Percentiles rank a stretch among this genome's conserved stretches.
These are phyloP conservation scores for Aspergillus asperescens DNA, from an alignment of 495 filamentous ascomycete genomes.

Conservation along the genomic window DNA sequence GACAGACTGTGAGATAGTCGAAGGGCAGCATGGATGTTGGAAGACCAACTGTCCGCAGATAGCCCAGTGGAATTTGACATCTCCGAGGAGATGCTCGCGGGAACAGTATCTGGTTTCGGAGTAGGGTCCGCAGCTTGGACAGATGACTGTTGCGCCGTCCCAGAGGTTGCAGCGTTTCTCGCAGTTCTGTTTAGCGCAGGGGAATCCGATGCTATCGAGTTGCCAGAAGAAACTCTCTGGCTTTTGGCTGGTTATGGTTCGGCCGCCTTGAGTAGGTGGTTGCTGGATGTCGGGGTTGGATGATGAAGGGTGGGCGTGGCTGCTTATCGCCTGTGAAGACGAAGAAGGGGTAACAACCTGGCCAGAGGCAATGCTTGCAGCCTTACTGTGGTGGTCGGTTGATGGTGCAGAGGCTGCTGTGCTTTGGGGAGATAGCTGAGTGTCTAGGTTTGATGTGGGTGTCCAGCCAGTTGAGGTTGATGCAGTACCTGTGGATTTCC, in stretches of 20 bases:
- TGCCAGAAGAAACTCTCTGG: slow-evolving; percentile 23
- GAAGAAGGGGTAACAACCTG: neutral
- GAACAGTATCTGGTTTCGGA: slow-evolving; percentile 38
- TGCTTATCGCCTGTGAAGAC: slow-evolving; percentile 1
- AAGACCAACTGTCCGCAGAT: slow-evolving; percentile 24
- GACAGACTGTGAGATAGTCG: slow-evolving; percentile 19
- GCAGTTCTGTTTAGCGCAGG: slow-evolving; percentile 30
- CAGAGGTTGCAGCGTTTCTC: slow-evolving; percentile 49
- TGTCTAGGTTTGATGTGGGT: neutral
- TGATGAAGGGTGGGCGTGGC: slow-evolving; percentile 16
- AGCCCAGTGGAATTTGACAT: slow-evolving; percentile 33
- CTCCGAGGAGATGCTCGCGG: slow-evolving; percentile 31
- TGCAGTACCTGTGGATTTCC: slow-evolving; percentile 9
- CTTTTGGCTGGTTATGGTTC: slow-evolving; percentile 2
- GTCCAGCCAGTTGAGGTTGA: slow-evolving; percentile 8
- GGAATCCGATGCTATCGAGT: slow-evolving; percentile 21
- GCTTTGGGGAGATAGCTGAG: slow-evolving; percentile 5
- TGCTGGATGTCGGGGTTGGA: neutral
- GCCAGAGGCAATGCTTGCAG: neutral
- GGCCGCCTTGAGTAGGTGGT: neutral
- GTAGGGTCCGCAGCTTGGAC: slow-evolving; percentile 42
- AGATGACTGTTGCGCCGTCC: slow-evolving; percentile 35
- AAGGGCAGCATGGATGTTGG: slow-evolving; percentile 9
- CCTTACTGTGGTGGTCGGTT: neutral
- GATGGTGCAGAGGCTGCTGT: slow-evolving; percentile 5